Base-by-base conservation (phyloP, 1,139 yeast species). In the Taphrina wiesneri region DNA sequence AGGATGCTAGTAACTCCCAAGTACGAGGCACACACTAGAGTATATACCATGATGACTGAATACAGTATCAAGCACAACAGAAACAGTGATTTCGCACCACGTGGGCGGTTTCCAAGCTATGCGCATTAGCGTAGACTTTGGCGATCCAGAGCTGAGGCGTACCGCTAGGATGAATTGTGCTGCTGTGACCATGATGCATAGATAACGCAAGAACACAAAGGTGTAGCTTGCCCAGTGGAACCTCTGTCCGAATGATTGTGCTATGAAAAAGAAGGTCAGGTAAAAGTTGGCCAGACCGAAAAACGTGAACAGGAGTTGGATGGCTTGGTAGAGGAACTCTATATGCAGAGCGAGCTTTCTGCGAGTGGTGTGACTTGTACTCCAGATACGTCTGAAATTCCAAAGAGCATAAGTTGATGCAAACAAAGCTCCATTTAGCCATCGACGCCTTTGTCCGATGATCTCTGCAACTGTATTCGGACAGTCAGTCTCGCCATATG, bases 391-490 rank as follows among this genome's bases (percentile, higher is more conserved):
- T 67, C 81, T 83, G 72, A 86, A 86, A 74, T 91, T 91, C 70
- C 85, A 81, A 71, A 90, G 81, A 0, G 96, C 83, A 74, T 91
- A 93, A 66, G 93, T 80, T 1, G 97, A 93, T 0, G 99, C 98
- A 74, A 96, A 96, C 75, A 92, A 92, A 0, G 99, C 97, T 78
- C 99, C 99, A 76, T 93, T 93, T 66, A 93, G 84, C 99, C 99
- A 93, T 79, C 99, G 86, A 79, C 99, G 85, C 79, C 99, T 86
- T 78, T 93, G 99, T 17, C 96, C 86, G 68, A 93, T 85, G 74
- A 93, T 92, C 75, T 93, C 99, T 0, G 98, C 84, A 56, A 92
- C 81, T 4, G 86, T 81, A 74, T 92, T 97, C 2, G 99, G 99
- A 59, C 93, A 97, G 82, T 93, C 99, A 0, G 99, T 93, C 75